A percentile compares a stretch with the other conserved stretches of the same genome.
Conservation (phyloP, 768 basidiomycete genomes). For the Sporobolomyces phaffii region DNA sequence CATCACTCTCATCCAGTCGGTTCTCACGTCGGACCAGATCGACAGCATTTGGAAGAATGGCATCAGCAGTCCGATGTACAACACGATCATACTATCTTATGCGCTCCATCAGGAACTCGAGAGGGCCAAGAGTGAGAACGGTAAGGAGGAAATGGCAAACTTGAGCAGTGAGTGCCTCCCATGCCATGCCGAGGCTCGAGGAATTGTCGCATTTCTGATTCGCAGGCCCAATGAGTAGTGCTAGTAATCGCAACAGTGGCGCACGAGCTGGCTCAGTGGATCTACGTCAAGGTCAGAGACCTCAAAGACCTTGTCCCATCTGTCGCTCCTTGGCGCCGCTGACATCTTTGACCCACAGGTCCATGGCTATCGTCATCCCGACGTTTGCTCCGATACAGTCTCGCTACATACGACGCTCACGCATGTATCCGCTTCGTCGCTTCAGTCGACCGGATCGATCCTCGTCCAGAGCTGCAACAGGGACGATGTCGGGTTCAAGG, state of each 20-base stretch:
- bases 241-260: constrained; percentile 27
- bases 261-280: constrained; percentile 30
- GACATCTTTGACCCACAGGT: background rate
- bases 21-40: constrained; percentile 5
- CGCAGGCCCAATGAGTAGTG: no score
- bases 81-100: constrained; percentile 1
- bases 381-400: constrained; percentile 9
- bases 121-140: constrained; percentile 10
- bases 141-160: constrained; percentile 25
- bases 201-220: no score
- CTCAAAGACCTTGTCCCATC: background rate
- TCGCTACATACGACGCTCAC: constrained; percentile 15
- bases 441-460: background rate
- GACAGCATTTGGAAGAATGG: constrained; percentile 8
- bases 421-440: background rate
- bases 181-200: no score
- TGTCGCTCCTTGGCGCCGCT: background rate
- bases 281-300: constrained; percentile 20
- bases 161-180: constrained; percentile 27
- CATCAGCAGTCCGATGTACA: background rate
- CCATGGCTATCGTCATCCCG: constrained; percentile 13
- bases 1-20: constrained; percentile 24
- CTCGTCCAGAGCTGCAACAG: constrained; percentile 7
- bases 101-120: constrained; percentile 23
- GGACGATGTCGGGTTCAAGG: constrained; percentile 18